Evolutionary conservation across 148 eudicot species (phyloP), one percentile per base, ranked within the genome.

Genomic region (Chenopodium berlandieri): DNA sequence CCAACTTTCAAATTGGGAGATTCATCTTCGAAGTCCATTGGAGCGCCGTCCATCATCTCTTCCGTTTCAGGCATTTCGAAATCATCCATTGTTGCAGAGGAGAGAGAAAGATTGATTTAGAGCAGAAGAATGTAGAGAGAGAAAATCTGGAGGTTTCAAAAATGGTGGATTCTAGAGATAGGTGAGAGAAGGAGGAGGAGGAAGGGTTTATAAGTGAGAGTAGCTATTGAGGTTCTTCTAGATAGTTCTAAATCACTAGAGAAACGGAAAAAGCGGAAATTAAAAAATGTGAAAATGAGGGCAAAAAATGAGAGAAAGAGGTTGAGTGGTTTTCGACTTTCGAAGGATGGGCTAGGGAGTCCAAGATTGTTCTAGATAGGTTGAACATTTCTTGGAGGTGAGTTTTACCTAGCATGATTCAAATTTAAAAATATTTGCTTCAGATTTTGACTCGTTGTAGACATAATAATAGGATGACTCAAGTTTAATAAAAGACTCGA

Each of bases 61-160:
- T 82, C 95, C 50, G 89, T 87, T 32, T 86, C 76, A 56, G 95
- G 89, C 84, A 95, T 90, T 8, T 90, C 97, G 76, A 95, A 93
- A 78, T 88, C 94, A 27, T 91, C 94, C 95, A 89, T 91, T 82
- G 44, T 2, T 47, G 54, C 68, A 79, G 78, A 70, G 46, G 78
- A 85, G 71, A 79, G 67, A 80, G 9, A 80, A 64, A 69, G 27
- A 72, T 50, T 31, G 52, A 22, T 22, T 22, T 6, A 10, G 2
- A 19, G 72, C 32, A 3, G 78, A 71, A 73, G 16, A 62, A 34
- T 75, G 77, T 16, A n/a, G 79, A 76, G 77, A 86, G 72, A 44
- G 70, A 74, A 65, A 40, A 78, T 14, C 20, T 14, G 17, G 62
- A 19, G 17, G 22, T 56, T 56, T 56, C 62, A 17, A 14, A 52